Evolutionary conservation across 2,329 filamentous ascomycete species (phyloP), one percentile per base, ranked within the genome.

Genomic region (Aspergillus sp.): DNA sequence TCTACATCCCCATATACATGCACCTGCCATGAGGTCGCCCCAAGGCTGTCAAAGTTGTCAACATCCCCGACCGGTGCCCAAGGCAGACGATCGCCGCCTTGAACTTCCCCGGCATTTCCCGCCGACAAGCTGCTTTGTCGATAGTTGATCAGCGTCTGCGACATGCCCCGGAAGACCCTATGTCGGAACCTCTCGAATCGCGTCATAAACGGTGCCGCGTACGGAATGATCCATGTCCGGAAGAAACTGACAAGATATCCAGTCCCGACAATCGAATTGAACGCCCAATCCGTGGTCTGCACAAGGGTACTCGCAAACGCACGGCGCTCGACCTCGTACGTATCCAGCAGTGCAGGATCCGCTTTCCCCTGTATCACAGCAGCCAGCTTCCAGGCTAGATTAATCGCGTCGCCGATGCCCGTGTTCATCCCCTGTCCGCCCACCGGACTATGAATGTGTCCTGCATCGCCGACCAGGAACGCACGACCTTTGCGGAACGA

Each of bases 341-440:
- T 80, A 52, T 81, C 73, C 0, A 86, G 73, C 1, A 85, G 71
- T 0, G 71, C 63, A 10, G 77, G 68, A 11, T 69, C 70, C 1
- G 74, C 75, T 2, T 72, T 60, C 6, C 75, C 70, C n/a, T 74
- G 73, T 1, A 82, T 67, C 4, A 80, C 81, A 1, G 77, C 72
- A 0, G 80, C 77, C 2, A 86, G 72, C 63, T 85, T 85, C 82
- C 83, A 85, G 22, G 79, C 80, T 0, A 86, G 72, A 57, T 85
- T 85, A 31, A 81, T 74, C 0, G 81, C 79, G 57, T 85, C 83
- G 24, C 82, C 80, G 20, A 86, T 77, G 0, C 83, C 83, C 0
- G 82, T 82, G 65, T 86, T 86, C 81, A 86, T 82, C 1, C 84
- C 84, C 65, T 85, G 84, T 0, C 82, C 85, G 2, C 83, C 84